These are phyloP conservation scores for Mesembryanthemum crystallinum DNA, from an alignment of 148 eudicot genomes.

Conservation along the genomic window DNA sequence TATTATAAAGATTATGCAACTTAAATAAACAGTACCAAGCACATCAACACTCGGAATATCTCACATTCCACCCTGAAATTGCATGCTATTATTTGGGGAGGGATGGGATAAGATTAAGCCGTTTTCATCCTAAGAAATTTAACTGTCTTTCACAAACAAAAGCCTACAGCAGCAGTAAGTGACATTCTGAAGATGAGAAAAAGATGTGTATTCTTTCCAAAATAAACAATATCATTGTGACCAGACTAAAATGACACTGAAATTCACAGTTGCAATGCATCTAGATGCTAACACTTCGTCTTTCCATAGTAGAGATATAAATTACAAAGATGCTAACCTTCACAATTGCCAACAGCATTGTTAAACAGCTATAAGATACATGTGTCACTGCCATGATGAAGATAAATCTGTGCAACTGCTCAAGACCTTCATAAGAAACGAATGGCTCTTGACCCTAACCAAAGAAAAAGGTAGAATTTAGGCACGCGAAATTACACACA, in stretches of 20 bases:
- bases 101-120: neutral
- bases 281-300: neutral
- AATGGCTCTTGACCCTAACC: conserved; percentile 83
- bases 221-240: neutral
- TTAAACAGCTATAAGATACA: conserved; percentile 92
- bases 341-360: conserved; percentile 95
- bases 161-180: neutral
- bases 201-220: neutral
- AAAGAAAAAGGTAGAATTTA: conserved; percentile 11
- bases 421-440: conserved; percentile 94
- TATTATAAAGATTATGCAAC: neutral
- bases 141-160: neutral
- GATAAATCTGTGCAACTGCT: conserved; percentile 95
- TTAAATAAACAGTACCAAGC: neutral
- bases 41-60: neutral
- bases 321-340: conserved; percentile 48
- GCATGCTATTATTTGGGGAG: neutral
- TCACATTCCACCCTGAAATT: neutral
- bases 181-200: neutral
- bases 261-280: neutral
- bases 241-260: neutral
- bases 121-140: neutral
- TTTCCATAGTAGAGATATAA: neutral
- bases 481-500: neutral
- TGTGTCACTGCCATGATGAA: conserved; percentile 99